Evolutionary conservation across 257 asterid genomes (phyloP), one percentile per base, ranked within the genome.

Genomic region (Forsythia suspensa): DNA sequence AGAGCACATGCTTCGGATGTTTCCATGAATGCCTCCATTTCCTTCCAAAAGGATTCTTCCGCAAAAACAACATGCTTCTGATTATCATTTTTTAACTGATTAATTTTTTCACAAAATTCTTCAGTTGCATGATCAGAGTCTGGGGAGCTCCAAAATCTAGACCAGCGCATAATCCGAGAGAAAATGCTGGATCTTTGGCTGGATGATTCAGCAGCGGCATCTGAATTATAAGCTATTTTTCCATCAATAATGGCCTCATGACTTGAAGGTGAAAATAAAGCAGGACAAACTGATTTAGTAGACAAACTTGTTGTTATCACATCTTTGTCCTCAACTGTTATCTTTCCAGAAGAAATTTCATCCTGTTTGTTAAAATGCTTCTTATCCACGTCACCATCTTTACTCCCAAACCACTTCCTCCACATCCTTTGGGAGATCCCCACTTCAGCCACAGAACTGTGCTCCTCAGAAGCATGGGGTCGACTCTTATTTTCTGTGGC

Each of bases 41-140:
- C 96, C 39, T 82, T 83, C 98, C 99, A 95, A 83, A 93, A 90
- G 13, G 91, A 80, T 65, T 86, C 92, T 79, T 81, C 68, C 12
- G 87, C 83, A 84, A 92, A 89, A 18, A 88, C 38, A 29, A 77
- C 86, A 71, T 43, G 84, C 76, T 78, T 78, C 83, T 68, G 70
- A 67, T 77, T 46, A 72, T 75, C 76, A 79, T 41, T 78, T 63
- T 86, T 73, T 20, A 3, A n/a, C 46, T 36, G 77, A 52, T 83
- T 86, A 18, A 40, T 76, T 15, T 76, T 77, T 79, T 80, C 85
- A 48, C 70, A 42, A 63, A 70, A 80, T 73, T 82, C 70, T 80
- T 73, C 82, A 13, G 75, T 71, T 77, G 84, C 48, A 80, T 80
- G 76, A 74, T 83, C 80, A 72, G 78, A 37, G 43, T 71, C 77